phyloP scores from a whole-genome alignment of 2,329 filamentous ascomycete species.

The Colletotrichum sp. region DNA sequence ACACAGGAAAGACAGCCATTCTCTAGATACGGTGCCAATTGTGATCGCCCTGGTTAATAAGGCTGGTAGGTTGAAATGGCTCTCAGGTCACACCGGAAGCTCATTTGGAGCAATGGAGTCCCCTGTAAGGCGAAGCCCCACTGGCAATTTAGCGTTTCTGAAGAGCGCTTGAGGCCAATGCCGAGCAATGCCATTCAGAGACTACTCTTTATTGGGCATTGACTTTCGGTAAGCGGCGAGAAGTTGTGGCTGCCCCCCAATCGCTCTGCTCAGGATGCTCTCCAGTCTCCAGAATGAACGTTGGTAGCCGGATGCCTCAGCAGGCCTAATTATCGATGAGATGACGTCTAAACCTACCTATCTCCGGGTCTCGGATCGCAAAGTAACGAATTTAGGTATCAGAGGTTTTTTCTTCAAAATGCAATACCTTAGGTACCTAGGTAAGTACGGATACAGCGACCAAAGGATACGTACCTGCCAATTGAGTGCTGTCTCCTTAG shows the following conservation, averaged over 20 bases:
- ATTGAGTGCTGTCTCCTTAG: not conserved
- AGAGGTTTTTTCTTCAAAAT: not conserved
- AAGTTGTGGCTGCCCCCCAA: not conserved
- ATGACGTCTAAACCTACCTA: not conserved
- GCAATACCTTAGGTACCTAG: not conserved
- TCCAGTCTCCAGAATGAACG: not conserved
- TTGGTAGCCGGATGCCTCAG: not conserved
- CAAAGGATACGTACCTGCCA: not conserved
- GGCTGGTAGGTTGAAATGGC: not conserved
- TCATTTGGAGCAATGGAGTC: conserved; percentile 6
- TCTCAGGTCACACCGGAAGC: conserved; percentile 11
- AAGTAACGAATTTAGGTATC: not conserved
- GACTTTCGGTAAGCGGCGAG: not conserved
- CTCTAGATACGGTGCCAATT: not conserved
- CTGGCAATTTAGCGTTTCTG: conserved; percentile 11
- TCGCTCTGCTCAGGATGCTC: not conserved
- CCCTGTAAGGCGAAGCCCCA: not conserved
- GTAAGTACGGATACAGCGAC: not conserved
- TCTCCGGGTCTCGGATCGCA: not conserved
- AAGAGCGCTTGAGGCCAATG: not conserved
- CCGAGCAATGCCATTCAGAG: not conserved
- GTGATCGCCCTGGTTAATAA: not conserved
- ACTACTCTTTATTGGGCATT: not conserved
- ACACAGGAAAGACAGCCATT: not conserved
- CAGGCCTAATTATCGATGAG: not conserved